Conservation (phyloP, 2,329 filamentous ascomycete genomes). For the Epichloe brachyelytri region DNA sequence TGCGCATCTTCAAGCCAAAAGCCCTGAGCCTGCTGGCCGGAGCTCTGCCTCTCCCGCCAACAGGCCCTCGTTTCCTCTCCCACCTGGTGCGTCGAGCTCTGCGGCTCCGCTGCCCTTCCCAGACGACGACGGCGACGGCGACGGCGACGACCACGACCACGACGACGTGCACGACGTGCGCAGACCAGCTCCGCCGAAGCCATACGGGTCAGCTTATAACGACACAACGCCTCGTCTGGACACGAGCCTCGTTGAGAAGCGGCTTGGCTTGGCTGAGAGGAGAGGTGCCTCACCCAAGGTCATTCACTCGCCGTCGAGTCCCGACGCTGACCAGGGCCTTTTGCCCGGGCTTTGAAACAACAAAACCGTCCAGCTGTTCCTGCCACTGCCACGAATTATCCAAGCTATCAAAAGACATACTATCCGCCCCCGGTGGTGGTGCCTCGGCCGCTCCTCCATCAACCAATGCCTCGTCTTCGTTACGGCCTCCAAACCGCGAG, state of each 20-base stretch:
- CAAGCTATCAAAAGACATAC: constrained; percentile 43
- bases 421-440: constrained; percentile 44
- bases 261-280: constrained; percentile 63
- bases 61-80: constrained; percentile 50
- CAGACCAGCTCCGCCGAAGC: constrained; percentile 31
- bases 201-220: constrained; percentile 33
- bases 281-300: constrained; percentile 72
- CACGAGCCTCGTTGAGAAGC: constrained; percentile 41
- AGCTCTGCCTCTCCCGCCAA: constrained; percentile 24
- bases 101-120: constrained; percentile 58
- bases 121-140: constrained; percentile 39
- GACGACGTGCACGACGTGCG: constrained; percentile 42
- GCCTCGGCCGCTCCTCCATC: constrained; percentile 19
- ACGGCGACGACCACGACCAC: constrained; percentile 16
- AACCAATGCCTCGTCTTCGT: constrained; percentile 15
- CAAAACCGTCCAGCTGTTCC: constrained; percentile 27
- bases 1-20: constrained; percentile 74
- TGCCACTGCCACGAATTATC: constrained; percentile 27
- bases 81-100: constrained; percentile 58
- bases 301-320: constrained; percentile 69
- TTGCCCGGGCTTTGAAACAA: constrained; percentile 49
- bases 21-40: constrained; percentile 41
- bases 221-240: constrained; percentile 42
- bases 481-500: constrained; percentile 11
- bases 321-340: constrained; percentile 63